Conservation (phyloP, 805 yeast genomes). For the Metschnikowia lunata region DNA sequence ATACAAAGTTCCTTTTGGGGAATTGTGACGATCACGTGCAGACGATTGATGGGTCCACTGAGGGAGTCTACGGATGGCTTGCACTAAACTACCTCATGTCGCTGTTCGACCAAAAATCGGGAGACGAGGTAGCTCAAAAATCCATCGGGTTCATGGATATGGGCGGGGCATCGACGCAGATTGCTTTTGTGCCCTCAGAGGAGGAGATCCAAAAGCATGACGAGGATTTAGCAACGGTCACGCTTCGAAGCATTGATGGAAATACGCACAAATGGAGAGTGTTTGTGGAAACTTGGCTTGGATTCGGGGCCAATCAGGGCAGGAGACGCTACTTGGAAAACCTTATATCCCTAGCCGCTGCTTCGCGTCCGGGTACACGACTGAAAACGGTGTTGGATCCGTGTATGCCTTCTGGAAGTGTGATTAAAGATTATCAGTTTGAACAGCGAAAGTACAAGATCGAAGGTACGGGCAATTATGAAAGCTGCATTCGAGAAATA, state of each 20-base stretch:
- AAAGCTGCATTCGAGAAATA: conserved; percentile 62
- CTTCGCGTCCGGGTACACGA: conserved; percentile 7
- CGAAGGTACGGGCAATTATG: conserved; percentile 76
- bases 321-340: conserved; percentile 64
- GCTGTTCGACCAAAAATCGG: conserved; percentile 45
- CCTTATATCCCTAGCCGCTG: conserved; percentile 35
- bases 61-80: conserved; percentile 95
- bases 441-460: conserved; percentile 48
- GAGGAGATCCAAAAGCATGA: conserved; percentile 60
- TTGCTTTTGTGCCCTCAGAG: conserved; percentile 80
- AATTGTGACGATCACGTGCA: conserved; percentile 70
- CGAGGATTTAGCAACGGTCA: conserved; percentile 68
- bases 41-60: conserved; percentile 90
- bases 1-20: conserved; percentile 53
- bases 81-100: conserved; percentile 82
- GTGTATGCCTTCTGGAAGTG: conserved; percentile 69
- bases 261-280: conserved; percentile 71
- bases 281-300: conserved; percentile 95
- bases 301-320: conserved; percentile 96
- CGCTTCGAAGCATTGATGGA: conserved; percentile 68
- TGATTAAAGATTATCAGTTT: conserved; percentile 39
- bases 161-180: conserved; percentile 98
- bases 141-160: conserved; percentile 95
- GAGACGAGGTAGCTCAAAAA: conserved; percentile 30
- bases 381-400: conserved; percentile 52